phyloP scores from a whole-genome alignment of 2,329 filamentous ascomycete genomes.

The Xylaria sp. region DNA sequence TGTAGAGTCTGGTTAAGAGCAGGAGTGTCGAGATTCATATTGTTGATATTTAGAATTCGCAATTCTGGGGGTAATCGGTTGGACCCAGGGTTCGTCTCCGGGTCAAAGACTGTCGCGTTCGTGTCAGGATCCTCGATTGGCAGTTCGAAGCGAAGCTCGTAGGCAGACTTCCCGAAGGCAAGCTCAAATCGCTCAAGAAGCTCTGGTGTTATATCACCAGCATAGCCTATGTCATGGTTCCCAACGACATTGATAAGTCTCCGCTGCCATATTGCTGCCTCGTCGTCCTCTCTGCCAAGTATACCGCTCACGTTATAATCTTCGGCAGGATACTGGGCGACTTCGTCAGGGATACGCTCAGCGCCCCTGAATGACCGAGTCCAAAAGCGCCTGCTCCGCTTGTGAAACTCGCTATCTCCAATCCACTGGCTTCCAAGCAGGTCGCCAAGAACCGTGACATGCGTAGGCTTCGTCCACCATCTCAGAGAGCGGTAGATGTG shows the following conservation, averaged over 20 bases:
- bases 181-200: slow-evolving; percentile 84
- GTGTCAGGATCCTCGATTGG: slow-evolving; percentile 56
- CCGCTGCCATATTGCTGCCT: slow-evolving; percentile 71
- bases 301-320: slow-evolving; percentile 64
- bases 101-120: slow-evolving; percentile 57
- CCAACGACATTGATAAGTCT: slow-evolving; percentile 90
- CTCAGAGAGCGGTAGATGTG: slow-evolving; percentile 87
- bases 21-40: slow-evolving; percentile 92
- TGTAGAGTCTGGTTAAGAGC: slow-evolving; percentile 75
- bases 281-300: slow-evolving; percentile 59
- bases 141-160: slow-evolving; percentile 81
- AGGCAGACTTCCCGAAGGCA: slow-evolving; percentile 88
- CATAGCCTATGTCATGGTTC: slow-evolving; percentile 97
- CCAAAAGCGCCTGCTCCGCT: slow-evolving; percentile 82
- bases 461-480: slow-evolving; percentile 88
- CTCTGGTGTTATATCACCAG: slow-evolving; percentile 84
- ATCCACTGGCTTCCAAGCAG: slow-evolving; percentile 97
- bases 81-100: slow-evolving; percentile 57
- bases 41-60: slow-evolving; percentile 87
- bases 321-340: slow-evolving; percentile 60
- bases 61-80: slow-evolving; percentile 72
- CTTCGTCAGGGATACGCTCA: slow-evolving; percentile 69
- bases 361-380: slow-evolving; percentile 77
- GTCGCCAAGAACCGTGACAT: slow-evolving; percentile 90
- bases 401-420: slow-evolving; percentile 81